Conservation (phyloP, 768 basidiomycete genomes). For the Lentinula sp. region DNA sequence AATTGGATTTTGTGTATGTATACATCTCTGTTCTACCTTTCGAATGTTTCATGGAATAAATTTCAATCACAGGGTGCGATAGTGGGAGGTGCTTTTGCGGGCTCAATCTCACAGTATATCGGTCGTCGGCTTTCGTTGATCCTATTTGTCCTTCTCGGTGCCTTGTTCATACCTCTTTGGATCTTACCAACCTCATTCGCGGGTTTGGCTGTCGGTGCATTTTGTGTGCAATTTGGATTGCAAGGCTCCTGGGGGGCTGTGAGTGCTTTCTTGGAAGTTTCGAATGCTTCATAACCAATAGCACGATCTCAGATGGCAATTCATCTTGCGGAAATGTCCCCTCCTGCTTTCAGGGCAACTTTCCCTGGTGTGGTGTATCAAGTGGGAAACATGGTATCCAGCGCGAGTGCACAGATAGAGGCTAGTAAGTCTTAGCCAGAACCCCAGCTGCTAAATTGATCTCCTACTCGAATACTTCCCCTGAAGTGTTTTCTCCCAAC, state of each 20-base stretch:
- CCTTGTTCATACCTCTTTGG: constrained; percentile 58
- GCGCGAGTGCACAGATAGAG: constrained; percentile 60
- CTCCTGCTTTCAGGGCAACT: constrained; percentile 65
- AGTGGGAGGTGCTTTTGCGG: constrained; percentile 51
- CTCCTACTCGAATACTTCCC: too few relatives aligned
- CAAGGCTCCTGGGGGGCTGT: constrained; percentile 71
- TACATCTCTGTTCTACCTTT: constrained; percentile 12
- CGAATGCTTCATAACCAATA: background rate
- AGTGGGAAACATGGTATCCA: constrained; percentile 51
- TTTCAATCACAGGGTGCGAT: background rate
- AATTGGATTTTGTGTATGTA: constrained; percentile 59
- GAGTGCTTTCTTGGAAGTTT: constrained; percentile 13
- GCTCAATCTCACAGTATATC: constrained; percentile 46
- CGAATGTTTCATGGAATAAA: background rate
- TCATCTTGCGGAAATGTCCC: constrained; percentile 60
- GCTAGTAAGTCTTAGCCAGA: constrained; percentile 18
- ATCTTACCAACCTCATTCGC: constrained; percentile 53
- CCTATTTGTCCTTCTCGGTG: constrained; percentile 32
- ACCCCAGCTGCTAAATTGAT: too few relatives aligned
- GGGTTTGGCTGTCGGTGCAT: constrained; percentile 60
- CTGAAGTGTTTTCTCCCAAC: constrained; percentile 9
- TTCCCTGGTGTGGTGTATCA: constrained; percentile 69
- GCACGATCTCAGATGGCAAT: constrained; percentile 42
- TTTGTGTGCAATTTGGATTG: constrained; percentile 64
- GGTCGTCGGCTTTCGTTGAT: constrained; percentile 60